Base-by-base conservation (phyloP, 1,139 yeast genomes). In the Nakaseomyces sp. region DNA sequence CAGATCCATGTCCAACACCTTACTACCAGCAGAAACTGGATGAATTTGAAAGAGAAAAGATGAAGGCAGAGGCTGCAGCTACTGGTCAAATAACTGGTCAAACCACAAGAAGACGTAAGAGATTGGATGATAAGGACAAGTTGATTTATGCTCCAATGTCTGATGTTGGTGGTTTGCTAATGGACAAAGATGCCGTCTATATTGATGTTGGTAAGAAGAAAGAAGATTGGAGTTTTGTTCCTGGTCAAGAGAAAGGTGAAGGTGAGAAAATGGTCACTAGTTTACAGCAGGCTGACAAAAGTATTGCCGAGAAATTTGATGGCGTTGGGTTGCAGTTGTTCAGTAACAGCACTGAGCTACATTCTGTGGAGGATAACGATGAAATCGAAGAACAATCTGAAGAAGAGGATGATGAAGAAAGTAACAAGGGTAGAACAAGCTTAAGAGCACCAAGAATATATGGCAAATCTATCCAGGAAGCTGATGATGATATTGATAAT, bases 1-100 rank as follows among this genome's bases (percentile, higher is more conserved):
- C 97, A 2, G 99, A 93, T 68, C 99, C 99, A 15, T 93, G 98
- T 64, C 98, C 99, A 37, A 91, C 98, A 1, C 99, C 99, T 3
- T 84, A 77, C 58, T 87, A 73, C 56, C 94, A 88, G 59, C 95
- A 88, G 61, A 81, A 75, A 56, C 69, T 87, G 31, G 96, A 88
- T 52, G 95, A 85, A 41, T 64, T 76, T 30, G 89, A 81, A 64
- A 71, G 89, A 57, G 87, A 81, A 54, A 76, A 72, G 51, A 48
- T 57, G 47, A 61, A 63, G 41, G 79, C 81, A 60, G 74, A 72
- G 40, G 79, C 80, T 3, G 37, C 37, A 6, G 76, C 77, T n/a
- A 40, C 30, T 24, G 54, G 54, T 15, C 44, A 32, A 6, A 69
- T 73, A 2, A 59, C 63, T 28, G 88, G 73, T 3, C 74, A 81